Evolutionary conservation across 2,329 filamentous ascomycete species (phyloP), one percentile per base, ranked within the genome.

Genomic region (Penicillium polonicum): DNA sequence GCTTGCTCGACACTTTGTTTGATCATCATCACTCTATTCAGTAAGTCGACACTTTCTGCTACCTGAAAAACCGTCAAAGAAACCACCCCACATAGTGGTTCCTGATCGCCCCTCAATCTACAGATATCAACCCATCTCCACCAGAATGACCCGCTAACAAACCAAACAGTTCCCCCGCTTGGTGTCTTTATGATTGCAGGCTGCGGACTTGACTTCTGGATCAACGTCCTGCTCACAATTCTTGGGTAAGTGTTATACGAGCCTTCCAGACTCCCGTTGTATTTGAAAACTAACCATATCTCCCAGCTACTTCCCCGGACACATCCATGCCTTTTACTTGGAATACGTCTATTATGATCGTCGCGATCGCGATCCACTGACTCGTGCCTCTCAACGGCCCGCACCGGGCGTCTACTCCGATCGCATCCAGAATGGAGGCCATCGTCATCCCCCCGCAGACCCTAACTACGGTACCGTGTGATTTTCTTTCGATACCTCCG

Each of bases 291-390:
- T 58, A 36, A 62, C 41, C 25, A 42, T 25, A 19, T 33, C 8
- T 31, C 52, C 31, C 58, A 85, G 85, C n/a, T 90, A 88, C 72
- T 75, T 94, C 50, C 90, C 90, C 0, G 91, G 90, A 8, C 87
- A 91, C 65, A 83, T 93, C 42, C 87, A 92, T 71, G 89, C 89
- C 43, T 92, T 92, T 74, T 94, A 92, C 72, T 65, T 91, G 60
- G 86, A 92, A 75, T 95, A 92, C 72, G 80, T 95, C 61, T 96
- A 92, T 78, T 93, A 88, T 74, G 85, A 90, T 68, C 88, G 88
- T 39, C 83, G 70, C 45, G 62, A 65, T 25, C 64, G 62, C 38
- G 67, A 68, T 35, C 63, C 66, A 21, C 41, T 63, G 19, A 66
- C 64, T 29, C 60, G 66, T 23, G 49, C 62, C 8, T 59, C 60